These are phyloP conservation scores for Daedaleopsis nitida DNA, from an alignment of 768 basidiomycete genomes.

Conservation along the genomic window DNA sequence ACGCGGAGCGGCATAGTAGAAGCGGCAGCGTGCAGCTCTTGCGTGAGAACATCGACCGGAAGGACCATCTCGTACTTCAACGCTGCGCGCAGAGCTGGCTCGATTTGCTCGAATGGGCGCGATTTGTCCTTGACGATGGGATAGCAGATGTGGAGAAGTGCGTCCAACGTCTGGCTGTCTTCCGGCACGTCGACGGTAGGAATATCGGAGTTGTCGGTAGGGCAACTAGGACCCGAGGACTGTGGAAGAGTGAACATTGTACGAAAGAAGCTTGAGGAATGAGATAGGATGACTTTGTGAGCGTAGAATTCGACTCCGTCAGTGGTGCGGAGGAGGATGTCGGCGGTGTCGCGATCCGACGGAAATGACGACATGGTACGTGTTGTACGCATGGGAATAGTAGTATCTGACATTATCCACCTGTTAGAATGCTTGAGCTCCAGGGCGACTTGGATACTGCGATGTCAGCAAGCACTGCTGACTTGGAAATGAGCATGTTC, in stretches of 20 bases:
- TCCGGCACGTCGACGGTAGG: slow-evolving; percentile 21
- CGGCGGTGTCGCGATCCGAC: slow-evolving; percentile 13
- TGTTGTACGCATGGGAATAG: neutral
- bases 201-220: neutral
- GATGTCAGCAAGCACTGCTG: no score
- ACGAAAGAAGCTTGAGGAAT: slow-evolving; percentile 19
- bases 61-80: neutral
- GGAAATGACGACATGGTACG: slow-evolving; percentile 1
- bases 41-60: neutral
- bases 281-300: slow-evolving; percentile 11
- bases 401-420: no score
- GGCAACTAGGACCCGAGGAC: neutral
- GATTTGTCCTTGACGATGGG: slow-evolving; percentile 5
- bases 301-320: slow-evolving; percentile 21
- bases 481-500: no score
- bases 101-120: neutral
- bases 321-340: slow-evolving; percentile 21
- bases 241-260: slow-evolving; percentile 20
- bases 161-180: slow-evolving; percentile 14
- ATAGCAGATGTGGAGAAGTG: slow-evolving; percentile 23
- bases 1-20: neutral
- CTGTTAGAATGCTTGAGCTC: no score
- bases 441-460: no score
- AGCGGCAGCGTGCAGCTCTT: neutral
- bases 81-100: neutral